phyloP scores from a whole-genome alignment of 1,284 basidiomycete species.

The Gomphus bonarii region DNA sequence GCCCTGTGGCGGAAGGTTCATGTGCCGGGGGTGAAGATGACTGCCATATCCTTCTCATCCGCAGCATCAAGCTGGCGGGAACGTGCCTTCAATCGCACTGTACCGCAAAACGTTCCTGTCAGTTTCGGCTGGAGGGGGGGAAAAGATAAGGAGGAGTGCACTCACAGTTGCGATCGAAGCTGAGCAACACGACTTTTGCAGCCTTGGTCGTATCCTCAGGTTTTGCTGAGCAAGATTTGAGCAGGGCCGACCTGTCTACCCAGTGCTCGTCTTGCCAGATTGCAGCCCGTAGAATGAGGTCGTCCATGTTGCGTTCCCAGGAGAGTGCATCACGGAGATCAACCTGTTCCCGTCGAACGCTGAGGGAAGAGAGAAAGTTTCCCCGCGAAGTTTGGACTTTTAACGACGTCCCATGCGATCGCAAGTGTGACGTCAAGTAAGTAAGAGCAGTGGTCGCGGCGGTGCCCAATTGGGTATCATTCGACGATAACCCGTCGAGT shows the following conservation, averaged over 20 bases:
- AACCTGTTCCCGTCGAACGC: constrained; percentile 77
- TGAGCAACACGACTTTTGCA: constrained; percentile 81
- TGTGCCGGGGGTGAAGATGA: constrained; percentile 36
- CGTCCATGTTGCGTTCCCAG: constrained; percentile 82
- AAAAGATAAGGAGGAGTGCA: constrained; percentile 15
- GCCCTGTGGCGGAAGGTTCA: neutral
- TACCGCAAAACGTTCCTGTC: constrained; percentile 11
- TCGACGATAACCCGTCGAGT: constrained; percentile 78
- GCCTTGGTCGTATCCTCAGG: constrained; percentile 27
- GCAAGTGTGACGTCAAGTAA: constrained; percentile 72
- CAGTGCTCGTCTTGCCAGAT: constrained; percentile 92
- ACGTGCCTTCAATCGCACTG: constrained; percentile 77
- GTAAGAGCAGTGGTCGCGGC: constrained; percentile 62
- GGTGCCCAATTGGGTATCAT: constrained; percentile 55
- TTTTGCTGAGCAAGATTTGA: constrained; percentile 31
- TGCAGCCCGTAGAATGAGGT: constrained; percentile 86
- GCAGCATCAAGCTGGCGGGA: constrained; percentile 70
- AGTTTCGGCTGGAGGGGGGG: constrained; percentile 2
- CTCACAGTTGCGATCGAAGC: constrained; percentile 85
- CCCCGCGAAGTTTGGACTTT: constrained; percentile 94
- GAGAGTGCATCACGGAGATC: constrained; percentile 51
- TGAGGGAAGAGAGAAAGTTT: constrained; percentile 83
- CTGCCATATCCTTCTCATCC: constrained; percentile 63
- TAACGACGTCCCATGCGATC: constrained; percentile 64
- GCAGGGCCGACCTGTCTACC: constrained; percentile 68